Base-by-base conservation (phyloP, 495 filamentous ascomycete genomes). In the Hapsidospora chrysogenum region DNA sequence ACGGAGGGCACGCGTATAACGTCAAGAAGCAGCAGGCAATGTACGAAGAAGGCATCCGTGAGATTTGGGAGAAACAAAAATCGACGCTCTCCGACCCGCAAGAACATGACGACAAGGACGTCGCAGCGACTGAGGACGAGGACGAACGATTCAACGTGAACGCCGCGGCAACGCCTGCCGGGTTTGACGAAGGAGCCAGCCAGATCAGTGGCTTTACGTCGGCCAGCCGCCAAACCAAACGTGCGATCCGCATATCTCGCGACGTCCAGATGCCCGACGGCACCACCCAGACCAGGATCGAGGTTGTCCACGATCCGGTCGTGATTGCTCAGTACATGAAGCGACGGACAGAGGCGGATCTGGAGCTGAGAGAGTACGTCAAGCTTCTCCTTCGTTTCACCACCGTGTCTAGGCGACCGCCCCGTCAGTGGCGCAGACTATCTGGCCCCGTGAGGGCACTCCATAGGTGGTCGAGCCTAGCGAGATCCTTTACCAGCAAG, bases 1-100 rank as follows among this genome's bases (percentile, higher is more conserved):
- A 86, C 40, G 84, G 85, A 22, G 87, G 89, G 2, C 89, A 99
- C 52, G 81, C 76, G 50, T 99, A 99, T 60, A 99, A 99, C 44
- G 89, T 99, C 37, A 84, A 84, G 39, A 68, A 74, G 36, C 89
- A 99, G 54, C 81, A 95, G 48, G 72, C 70, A 33, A 72, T 78
- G 27, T 99, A 99, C 53, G 85, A 92, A 41, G 70, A 80, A 6
- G 78, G 81, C 9, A 92, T 96, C 38, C 73, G 73, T 15, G 70
- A 75, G 13, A 93, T 96, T 39, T 99, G 89, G 89, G 73, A 80
- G 19, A 68, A 78, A 29, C 89, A 99, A 52, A 78, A 78, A 47
- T 62, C 68, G 16, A 87, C 77, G 38, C 56, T 99, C 7, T 74
- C 74, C 0, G 59, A 68, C 23, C 30, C 41, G 7, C 52, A 56